phyloP scores from a whole-genome alignment of 345 rosid genomes.

The Corchorus capsularis region DNA sequence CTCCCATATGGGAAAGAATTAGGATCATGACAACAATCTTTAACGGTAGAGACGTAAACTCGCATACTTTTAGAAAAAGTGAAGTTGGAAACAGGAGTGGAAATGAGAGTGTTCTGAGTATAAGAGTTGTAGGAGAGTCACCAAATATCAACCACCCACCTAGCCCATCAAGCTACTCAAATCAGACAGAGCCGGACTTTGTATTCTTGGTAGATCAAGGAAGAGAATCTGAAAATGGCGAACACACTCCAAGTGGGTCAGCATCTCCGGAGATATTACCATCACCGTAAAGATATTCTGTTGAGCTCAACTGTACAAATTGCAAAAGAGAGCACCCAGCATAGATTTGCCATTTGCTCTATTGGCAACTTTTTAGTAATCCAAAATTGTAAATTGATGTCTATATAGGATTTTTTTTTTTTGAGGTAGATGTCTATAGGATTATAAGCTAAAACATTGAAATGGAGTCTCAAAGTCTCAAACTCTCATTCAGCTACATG shows the following conservation, averaged over 20 bases:
- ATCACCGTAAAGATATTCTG: background rate
- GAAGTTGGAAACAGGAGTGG: constrained; percentile 4
- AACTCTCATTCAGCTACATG: too few species aligned
- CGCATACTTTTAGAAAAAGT: constrained; percentile 33
- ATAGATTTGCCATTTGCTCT: background rate
- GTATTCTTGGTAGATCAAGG: constrained; percentile 24
- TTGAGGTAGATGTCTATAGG: background rate
- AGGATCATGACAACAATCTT: constrained; percentile 26
- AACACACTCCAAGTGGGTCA: background rate
- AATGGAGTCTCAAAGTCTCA: too few species aligned
- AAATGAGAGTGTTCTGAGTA: constrained; percentile 13
- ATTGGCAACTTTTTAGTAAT: background rate
- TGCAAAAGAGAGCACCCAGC: background rate
- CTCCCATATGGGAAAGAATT: constrained; percentile 32
- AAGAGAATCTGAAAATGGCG: background rate
- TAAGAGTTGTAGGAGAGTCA: constrained; percentile 18
- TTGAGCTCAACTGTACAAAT: background rate
- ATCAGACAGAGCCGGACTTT: constrained; percentile 2
- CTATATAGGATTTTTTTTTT: too few species aligned
- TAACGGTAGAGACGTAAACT: constrained; percentile 34
- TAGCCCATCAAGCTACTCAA: constrained; percentile 25
- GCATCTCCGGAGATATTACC: background rate
- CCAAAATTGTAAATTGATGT: background rate
- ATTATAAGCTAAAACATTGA: too few species aligned
- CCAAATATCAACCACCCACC: constrained; percentile 21